A percentile compares a stretch with the other conserved stretches of the same genome.
Evolutionary conservation across 192 early-diverging fungal genomes (phyloP).

Genomic region (Backusella morwellensis): DNA sequence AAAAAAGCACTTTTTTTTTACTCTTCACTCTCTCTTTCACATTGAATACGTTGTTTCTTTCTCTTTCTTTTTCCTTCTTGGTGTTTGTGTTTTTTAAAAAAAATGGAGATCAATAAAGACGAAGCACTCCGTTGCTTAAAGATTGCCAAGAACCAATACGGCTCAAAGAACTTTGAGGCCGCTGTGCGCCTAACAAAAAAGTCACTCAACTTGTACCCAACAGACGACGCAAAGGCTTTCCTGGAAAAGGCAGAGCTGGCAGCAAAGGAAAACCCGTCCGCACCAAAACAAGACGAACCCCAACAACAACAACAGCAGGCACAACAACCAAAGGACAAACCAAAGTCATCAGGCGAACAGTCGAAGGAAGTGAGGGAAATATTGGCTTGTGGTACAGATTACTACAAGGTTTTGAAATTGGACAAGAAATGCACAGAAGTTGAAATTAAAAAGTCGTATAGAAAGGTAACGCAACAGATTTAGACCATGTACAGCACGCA

Average conservation of each 20-base stretch:
- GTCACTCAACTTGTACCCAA: conserved; percentile 75
- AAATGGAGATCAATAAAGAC: conserved; percentile 85
- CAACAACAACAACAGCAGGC: neutral
- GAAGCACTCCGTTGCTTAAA: conserved; percentile 76
- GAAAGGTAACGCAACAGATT: conserved; percentile 63
- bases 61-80: neutral
- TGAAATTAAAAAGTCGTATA: conserved; percentile 93
- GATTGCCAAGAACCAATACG: conserved; percentile 73
- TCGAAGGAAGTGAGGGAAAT: conserved; percentile 76
- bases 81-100: neutral
- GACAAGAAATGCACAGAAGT: conserved; percentile 71
- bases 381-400: conserved; percentile 70
- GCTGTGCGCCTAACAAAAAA: conserved; percentile 88
- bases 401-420: conserved; percentile 81
- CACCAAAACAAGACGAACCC: conserved; percentile 14
- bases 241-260: conserved; percentile 44
- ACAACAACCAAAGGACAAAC: neutral
- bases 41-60: neutral
- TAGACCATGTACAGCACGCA: neutral
- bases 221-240: conserved; percentile 57
- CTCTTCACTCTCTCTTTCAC: too few species aligned
- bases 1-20: too few species aligned
- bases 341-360: conserved; percentile 76
- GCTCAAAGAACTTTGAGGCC: conserved; percentile 57
- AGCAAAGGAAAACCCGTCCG: conserved; percentile 29